These are phyloP conservation scores for Grosmannia clavigera DNA, from an alignment of 2,329 filamentous ascomycete species.

Conservation along the genomic window DNA sequence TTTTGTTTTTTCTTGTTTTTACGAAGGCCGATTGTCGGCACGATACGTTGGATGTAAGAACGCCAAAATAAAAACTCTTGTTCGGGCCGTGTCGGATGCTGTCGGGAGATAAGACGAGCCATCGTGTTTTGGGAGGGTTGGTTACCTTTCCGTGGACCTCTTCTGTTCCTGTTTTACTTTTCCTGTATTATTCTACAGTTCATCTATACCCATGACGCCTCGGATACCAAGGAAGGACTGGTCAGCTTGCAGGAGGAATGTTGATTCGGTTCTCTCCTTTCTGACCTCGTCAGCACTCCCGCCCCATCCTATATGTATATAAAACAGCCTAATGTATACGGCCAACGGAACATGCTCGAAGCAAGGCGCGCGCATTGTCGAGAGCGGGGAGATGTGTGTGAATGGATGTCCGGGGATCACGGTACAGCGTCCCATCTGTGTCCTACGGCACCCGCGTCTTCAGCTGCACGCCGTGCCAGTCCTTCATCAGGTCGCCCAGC, in stretches of 20 bases:
- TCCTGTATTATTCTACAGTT: background rate
- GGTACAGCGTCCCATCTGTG: background rate
- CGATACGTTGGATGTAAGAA: background rate
- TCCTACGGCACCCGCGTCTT: constrained; percentile 46
- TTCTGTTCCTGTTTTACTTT: background rate
- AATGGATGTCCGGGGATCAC: background rate
- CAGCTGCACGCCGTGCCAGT: constrained; percentile 74
- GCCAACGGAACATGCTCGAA: too few relatives aligned
- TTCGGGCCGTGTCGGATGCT: background rate
- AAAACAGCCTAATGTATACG: too few relatives aligned
- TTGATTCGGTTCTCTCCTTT: too few relatives aligned
- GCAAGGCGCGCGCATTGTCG: too few relatives aligned
- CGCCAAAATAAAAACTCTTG: background rate
- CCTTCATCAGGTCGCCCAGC: constrained; percentile 62
- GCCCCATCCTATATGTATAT: too few relatives aligned
- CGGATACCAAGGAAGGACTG: too few relatives aligned
- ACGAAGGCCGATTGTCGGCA: too few relatives aligned
- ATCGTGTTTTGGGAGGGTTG: background rate
- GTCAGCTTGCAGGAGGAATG: too few relatives aligned
- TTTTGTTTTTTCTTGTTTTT: too few relatives aligned
- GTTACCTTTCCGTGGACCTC: background rate
- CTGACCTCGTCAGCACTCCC: too few relatives aligned
- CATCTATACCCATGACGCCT: background rate
- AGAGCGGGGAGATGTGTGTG: too few relatives aligned
- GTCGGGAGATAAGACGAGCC: background rate